Percentiles rank a stretch among this genome's conserved stretches.
phyloP scores from a whole-genome alignment of 352 stramenopile species.

The Phytophthora ramorum region DNA sequence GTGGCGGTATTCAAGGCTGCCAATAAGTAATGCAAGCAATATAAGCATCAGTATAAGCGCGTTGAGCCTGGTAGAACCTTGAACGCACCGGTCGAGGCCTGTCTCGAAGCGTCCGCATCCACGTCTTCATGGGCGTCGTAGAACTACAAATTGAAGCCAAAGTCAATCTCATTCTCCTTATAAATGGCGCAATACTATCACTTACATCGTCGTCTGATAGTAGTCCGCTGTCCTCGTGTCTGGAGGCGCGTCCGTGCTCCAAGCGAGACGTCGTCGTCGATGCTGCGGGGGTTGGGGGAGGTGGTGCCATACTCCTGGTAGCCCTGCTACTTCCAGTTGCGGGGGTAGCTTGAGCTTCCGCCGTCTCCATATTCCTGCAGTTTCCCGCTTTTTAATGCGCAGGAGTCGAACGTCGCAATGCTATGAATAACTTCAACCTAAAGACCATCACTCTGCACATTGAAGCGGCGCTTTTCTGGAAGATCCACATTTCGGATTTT shows the following conservation, averaged over 20 bases:
- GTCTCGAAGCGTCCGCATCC: constrained; percentile 43
- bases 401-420: background rate
- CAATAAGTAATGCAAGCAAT: background rate
- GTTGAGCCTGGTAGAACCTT: background rate
- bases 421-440: constrained; percentile 45
- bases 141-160: constrained; percentile 46
- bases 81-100: constrained; percentile 24
- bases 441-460: constrained; percentile 36
- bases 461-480: constrained; percentile 25
- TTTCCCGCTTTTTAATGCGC: constrained; percentile 28
- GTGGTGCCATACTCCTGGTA: constrained; percentile 12
- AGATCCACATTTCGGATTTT: constrained; percentile 33
- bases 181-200: background rate
- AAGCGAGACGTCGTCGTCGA: constrained; percentile 7
- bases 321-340: constrained; percentile 4
- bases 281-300: background rate
- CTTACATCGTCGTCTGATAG: constrained; percentile 71
- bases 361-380: constrained; percentile 37
- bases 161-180: background rate
- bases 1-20: constrained; percentile 16
- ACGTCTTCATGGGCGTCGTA: constrained; percentile 71
- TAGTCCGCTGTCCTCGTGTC: constrained; percentile 60
- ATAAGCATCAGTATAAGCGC: background rate
- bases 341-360: constrained; percentile 3
- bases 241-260: constrained; percentile 20